phyloP scores from a whole-genome alignment of 371 early-diverging fungal species.

The Lichtheimia corymbifera region DNA sequence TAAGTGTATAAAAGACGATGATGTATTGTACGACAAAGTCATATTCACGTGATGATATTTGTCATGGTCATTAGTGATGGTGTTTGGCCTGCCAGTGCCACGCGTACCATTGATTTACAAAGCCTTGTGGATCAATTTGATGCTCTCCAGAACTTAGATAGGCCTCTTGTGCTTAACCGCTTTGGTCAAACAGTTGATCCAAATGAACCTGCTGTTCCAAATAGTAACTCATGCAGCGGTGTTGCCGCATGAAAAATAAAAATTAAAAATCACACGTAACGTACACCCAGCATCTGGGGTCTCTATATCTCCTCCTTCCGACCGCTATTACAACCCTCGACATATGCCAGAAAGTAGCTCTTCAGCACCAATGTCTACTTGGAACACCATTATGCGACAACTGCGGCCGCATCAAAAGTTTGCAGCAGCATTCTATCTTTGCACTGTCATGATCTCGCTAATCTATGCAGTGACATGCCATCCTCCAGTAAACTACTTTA shows the following conservation, averaged over 20 bases:
- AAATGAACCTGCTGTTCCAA: conserved; percentile 1
- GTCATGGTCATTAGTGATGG: conserved; percentile 22
- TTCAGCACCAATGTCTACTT: neutral
- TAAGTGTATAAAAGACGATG: conserved; percentile 27
- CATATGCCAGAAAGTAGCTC: neutral
- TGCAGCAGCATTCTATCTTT: conserved; percentile 22
- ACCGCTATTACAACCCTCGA: too few species aligned
- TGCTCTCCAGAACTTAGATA: conserved; percentile 16
- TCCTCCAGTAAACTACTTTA: conserved; percentile 51
- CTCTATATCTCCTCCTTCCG: too few species aligned
- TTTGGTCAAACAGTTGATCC: conserved; percentile 4
- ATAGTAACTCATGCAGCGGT: neutral
- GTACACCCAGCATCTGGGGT: too few species aligned
- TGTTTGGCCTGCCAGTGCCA: conserved; percentile 43
- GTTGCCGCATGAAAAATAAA: neutral
- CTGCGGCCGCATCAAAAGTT: conserved; percentile 39
- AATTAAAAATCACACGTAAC: too few species aligned
- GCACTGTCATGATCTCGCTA: conserved; percentile 30
- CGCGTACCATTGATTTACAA: conserved; percentile 29
- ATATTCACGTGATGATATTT: neutral
- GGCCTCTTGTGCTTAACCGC: neutral
- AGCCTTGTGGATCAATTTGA: conserved; percentile 27
- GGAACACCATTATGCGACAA: neutral
- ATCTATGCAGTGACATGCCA: conserved; percentile 27
- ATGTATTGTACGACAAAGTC: neutral